These are phyloP conservation scores for Kwoniella europaea DNA, from an alignment of 768 basidiomycete species.

Conservation along the genomic window DNA sequence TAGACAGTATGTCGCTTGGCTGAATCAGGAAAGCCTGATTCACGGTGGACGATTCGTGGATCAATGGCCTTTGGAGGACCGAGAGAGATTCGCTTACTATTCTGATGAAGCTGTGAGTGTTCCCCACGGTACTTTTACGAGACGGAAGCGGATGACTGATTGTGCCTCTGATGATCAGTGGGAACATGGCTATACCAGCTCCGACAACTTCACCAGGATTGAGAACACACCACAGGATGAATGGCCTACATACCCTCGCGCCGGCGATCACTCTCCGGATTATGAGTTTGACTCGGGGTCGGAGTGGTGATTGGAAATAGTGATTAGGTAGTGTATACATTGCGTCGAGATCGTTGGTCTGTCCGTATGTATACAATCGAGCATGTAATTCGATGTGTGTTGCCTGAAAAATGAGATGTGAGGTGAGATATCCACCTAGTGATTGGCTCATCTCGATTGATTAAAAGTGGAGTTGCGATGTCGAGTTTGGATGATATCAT, in stretches of 20 bases:
- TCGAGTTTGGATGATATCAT: no score
- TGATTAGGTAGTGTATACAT: no score
- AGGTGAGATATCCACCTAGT: no score
- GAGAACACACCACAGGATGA: neutral
- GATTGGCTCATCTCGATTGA: no score
- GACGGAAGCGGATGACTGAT: neutral
- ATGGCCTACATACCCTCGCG: neutral
- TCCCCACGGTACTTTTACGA: neutral
- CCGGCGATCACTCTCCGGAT: neutral
- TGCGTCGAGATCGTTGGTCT: no score
- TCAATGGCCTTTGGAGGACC: neutral
- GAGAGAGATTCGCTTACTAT: neutral
- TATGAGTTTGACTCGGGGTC: neutral
- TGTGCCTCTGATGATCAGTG: neutral
- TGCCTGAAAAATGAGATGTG: no score
- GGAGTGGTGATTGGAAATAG: neutral
- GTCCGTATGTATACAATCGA: no score
- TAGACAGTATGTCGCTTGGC: neutral
- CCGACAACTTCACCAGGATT: neutral
- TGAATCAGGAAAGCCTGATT: neutral
- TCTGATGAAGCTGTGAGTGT: neutral
- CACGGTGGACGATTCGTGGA: neutral
- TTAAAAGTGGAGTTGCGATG: no score
- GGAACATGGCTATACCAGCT: neutral
- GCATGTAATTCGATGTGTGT: no score